Percentiles rank a stretch among this genome's conserved stretches.
Evolutionary conservation across 768 basidiomycete genomes (phyloP).

Genomic region (Tricholoma sp.): DNA sequence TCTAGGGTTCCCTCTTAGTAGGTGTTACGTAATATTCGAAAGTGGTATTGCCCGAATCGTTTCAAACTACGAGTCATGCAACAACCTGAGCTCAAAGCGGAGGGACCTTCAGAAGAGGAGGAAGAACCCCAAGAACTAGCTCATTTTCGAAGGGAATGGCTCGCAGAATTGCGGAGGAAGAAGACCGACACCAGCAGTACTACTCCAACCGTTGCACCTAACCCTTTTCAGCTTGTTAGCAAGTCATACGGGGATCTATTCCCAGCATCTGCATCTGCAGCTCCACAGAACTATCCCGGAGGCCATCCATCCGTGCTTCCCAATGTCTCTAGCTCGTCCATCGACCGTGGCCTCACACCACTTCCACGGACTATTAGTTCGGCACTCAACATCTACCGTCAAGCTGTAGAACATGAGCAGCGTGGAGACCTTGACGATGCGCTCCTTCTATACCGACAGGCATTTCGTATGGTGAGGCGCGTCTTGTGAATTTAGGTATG

Average conservation of each 20-base stretch:
- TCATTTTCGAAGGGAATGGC: constrained; percentile 71
- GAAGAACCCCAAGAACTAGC: constrained; percentile 65
- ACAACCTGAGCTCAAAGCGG: constrained; percentile 8
- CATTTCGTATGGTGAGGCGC: constrained; percentile 55
- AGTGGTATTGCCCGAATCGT: too few relatives aligned
- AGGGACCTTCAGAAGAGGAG: constrained; percentile 21
- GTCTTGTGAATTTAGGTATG: background rate
- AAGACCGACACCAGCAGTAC: constrained; percentile 16
- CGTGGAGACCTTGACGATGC: constrained; percentile 72
- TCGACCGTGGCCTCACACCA: constrained; percentile 18
- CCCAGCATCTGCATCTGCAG: background rate
- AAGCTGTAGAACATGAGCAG: constrained; percentile 72
- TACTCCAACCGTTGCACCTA: background rate
- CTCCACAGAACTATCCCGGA: constrained; percentile 6
- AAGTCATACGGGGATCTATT: background rate
- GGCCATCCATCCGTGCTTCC: constrained; percentile 12
- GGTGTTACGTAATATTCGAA: constrained; percentile 1
- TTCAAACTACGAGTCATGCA: constrained; percentile 15
- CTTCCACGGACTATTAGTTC: constrained; percentile 32
- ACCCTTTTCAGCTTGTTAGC: background rate
- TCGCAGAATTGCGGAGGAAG: constrained; percentile 50
- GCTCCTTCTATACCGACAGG: constrained; percentile 67
- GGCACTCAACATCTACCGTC: constrained; percentile 64
- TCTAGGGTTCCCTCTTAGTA: constrained; percentile 5
- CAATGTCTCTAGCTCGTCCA: constrained; percentile 18